Percentiles rank a stretch among this genome's conserved stretches.
Conservation (phyloP, 2,329 filamentous ascomycete species). For the Ceratocystis papillata region DNA sequence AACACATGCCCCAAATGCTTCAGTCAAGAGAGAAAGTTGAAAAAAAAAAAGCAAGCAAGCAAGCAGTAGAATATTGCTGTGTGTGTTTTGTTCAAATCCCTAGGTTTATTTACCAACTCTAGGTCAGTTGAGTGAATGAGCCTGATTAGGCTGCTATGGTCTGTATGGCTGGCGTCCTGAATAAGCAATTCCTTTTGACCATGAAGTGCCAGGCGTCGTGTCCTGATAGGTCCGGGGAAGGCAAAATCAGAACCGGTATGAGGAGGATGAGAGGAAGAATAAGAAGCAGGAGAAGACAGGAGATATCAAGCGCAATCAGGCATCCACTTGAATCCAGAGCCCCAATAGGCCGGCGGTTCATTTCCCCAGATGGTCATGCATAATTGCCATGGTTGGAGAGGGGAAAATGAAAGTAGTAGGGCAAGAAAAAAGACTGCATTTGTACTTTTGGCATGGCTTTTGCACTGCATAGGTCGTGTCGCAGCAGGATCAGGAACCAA, state of each 20-base stretch:
- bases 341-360: neutral
- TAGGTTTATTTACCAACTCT: neutral
- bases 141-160: neutral
- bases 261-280: neutral
- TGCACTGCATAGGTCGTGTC: neutral
- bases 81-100: neutral
- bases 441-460: neutral
- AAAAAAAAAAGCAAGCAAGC: neutral
- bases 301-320: neutral
- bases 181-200: neutral
- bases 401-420: neutral
- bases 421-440: neutral
- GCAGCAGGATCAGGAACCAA: neutral
- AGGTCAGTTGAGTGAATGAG: neutral
- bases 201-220: neutral
- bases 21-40: too few species aligned
- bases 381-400: neutral
- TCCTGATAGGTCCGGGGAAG: neutral
- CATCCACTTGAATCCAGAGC: neutral
- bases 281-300: neutral
- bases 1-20: too few species aligned
- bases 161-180: neutral
- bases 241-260: neutral
- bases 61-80: neutral
- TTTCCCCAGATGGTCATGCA: neutral